Conservation (phyloP, 495 filamentous ascomycete genomes). For the Penicillium tannophilum region DNA sequence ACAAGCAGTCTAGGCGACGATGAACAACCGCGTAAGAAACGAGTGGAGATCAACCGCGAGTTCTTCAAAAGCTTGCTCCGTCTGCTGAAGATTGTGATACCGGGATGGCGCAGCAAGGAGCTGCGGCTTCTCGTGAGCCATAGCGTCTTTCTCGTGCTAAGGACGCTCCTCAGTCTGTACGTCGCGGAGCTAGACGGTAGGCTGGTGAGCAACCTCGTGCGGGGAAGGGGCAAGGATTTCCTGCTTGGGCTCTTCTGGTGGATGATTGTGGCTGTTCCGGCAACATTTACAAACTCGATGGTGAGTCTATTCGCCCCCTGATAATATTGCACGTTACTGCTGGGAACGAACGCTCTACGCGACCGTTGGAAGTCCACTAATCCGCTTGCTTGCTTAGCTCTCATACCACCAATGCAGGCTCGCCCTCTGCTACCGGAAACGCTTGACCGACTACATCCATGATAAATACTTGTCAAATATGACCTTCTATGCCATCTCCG, state of each 20-base stretch:
- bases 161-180: slow-evolving; percentile 91
- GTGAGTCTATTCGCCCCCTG: slow-evolving; percentile 48
- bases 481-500: slow-evolving; percentile 96
- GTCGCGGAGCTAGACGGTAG: slow-evolving; percentile 94
- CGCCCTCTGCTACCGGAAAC: slow-evolving; percentile 85
- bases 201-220: slow-evolving; percentile 86
- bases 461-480: slow-evolving; percentile 91
- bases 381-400: slow-evolving; percentile 54
- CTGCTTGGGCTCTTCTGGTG: slow-evolving; percentile 90
- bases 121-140: slow-evolving; percentile 82
- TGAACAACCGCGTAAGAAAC: slow-evolving; percentile 66
- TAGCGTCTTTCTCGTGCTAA: slow-evolving; percentile 79
- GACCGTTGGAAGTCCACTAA: slow-evolving; percentile 19
- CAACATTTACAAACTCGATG: slow-evolving; percentile 99
- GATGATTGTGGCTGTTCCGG: slow-evolving; percentile 97
- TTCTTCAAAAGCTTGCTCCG: slow-evolving; percentile 87
- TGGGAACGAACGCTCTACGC: neutral
- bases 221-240: slow-evolving; percentile 90
- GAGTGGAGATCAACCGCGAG: slow-evolving; percentile 87
- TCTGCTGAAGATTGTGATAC: slow-evolving; percentile 84
- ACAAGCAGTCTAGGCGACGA: slow-evolving; percentile 55
- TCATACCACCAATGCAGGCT: slow-evolving; percentile 97
- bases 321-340: neutral
- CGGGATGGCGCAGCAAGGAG: slow-evolving; percentile 87
- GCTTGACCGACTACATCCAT: slow-evolving; percentile 90